Percentiles rank a stretch among this genome's conserved stretches.
phyloP scores from a whole-genome alignment of 345 rosid species.

The Cardamine chenopodiifolia region DNA sequence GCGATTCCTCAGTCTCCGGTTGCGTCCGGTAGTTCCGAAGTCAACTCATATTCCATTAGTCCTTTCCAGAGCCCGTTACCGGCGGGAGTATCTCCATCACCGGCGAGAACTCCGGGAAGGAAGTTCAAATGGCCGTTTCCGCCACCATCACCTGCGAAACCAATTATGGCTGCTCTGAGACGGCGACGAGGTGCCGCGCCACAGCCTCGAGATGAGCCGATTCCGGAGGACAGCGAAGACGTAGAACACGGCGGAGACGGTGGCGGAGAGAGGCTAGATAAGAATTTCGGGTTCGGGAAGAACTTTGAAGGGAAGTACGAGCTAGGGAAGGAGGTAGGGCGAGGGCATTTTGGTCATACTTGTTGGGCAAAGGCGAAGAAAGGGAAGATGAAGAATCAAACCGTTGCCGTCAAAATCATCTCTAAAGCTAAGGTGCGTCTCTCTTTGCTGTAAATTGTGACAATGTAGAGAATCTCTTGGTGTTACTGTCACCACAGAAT shows the following conservation, averaged over 20 bases:
- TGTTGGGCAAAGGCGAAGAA: conserved; percentile 88
- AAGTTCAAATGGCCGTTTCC: conserved; percentile 94
- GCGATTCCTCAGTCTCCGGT: conserved; percentile 33
- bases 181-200: conserved; percentile 51
- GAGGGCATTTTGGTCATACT: conserved; percentile 99
- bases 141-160: conserved; percentile 98
- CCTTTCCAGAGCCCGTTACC: conserved; percentile 84
- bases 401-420: conserved; percentile 91
- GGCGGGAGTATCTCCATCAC: conserved; percentile 81
- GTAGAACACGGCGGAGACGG: conserved; percentile 19
- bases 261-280: conserved; percentile 58
- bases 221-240: conserved; percentile 60
- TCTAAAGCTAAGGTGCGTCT: conserved; percentile 73
- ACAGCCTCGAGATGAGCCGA: conserved; percentile 65
- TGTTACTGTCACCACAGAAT: conserved; percentile 16
- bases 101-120: conserved; percentile 82
- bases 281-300: conserved; percentile 83
- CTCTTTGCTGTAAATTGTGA: not conserved
- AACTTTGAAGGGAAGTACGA: conserved; percentile 78
- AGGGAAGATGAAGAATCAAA: conserved; percentile 75
- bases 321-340: conserved; percentile 86
- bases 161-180: conserved; percentile 77
- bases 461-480: conserved; percentile 17
- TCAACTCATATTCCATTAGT: conserved; percentile 60
- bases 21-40: conserved; percentile 39